Base-by-base conservation (phyloP, 176 grass and related monocot genomes). In the Bolboschoenus planiculmis region DNA sequence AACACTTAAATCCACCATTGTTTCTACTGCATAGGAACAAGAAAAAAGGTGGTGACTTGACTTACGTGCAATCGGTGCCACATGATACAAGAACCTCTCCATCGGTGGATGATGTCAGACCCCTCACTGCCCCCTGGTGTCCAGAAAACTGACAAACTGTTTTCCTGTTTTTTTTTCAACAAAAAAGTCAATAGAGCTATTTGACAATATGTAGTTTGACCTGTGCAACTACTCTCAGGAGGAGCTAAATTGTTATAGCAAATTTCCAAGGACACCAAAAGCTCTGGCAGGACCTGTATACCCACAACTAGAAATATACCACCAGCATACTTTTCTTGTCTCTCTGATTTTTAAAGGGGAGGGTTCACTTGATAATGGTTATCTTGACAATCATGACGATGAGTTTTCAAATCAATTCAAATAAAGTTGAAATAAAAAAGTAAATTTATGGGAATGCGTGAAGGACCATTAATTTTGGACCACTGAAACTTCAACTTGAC, bases 41-140 rank as follows among this genome's bases (percentile, higher is more conserved):
- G 87, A 54, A 14, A 85, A 54, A 29, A 58, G 33, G 61, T 35
- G 30, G 23, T 72, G 15, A 85, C 37, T 79, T 31, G 66, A 87
- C 95, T 88, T 89, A 95, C 95, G 87, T 98, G 95, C 90, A 88
- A 55, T 98, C 95, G 78, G 87, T 87, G 11, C 95, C 95, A 34
- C 95, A 95, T n/a, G 95, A 95, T 88, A 98, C 57, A 5, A 98
- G 92, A 87, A 93, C 84, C 82, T 90, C 95, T 20, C 95, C 95
- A 37, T 98, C 84, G 0, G 96, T 98, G 78, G 92, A 98, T 87
- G 95, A 89, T 53, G 92, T 64, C 85, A 95, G 67, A 84, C 95
- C 95, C 75, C 89, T 83, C 63, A 95, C 92, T 44, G 89, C 89
- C 57, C 92, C 92, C 61, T 98, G 89, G 80, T 98, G 95, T 79